Evolutionary conservation across 2,329 filamentous ascomycete genomes (phyloP).

Genomic region (Penicillium janthinellum): DNA sequence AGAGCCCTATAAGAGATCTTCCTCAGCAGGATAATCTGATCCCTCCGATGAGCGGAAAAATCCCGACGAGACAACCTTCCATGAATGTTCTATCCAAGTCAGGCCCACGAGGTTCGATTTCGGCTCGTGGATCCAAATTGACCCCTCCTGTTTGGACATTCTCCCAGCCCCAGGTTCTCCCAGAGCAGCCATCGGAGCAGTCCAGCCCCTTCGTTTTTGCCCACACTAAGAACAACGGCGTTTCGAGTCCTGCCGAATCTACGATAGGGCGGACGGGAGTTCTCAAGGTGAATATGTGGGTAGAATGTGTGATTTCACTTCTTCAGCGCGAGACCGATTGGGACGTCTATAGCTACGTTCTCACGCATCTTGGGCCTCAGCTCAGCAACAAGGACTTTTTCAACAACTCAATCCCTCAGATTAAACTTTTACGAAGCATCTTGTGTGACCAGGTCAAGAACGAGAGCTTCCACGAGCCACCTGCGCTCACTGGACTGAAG

Average conservation of each 20-base stretch:
- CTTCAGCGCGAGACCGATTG: constrained; percentile 76
- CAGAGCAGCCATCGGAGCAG: constrained; percentile 53
- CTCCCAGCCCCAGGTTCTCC: constrained; percentile 55
- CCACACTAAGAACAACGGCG: constrained; percentile 41
- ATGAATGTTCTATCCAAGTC: constrained; percentile 34
- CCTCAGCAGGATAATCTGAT: constrained; percentile 42
- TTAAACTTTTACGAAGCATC: constrained; percentile 73
- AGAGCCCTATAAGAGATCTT: constrained; percentile 43
- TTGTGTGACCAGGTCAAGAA: constrained; percentile 81
- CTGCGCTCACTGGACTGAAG: constrained; percentile 73
- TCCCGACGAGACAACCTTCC: constrained; percentile 35
- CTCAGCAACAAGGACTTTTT: constrained; percentile 89
- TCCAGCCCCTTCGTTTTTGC: constrained; percentile 56
- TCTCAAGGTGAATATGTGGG: constrained; percentile 67
- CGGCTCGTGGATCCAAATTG: constrained; percentile 39
- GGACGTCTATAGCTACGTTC: constrained; percentile 88
- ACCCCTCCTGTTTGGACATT: constrained; percentile 59
- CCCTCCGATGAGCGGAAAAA: constrained; percentile 31
- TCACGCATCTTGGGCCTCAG: constrained; percentile 84
- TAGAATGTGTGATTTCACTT: constrained; percentile 75
- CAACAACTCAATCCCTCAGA: constrained; percentile 68
- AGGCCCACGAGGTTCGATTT: constrained; percentile 34
- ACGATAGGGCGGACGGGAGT: constrained; percentile 42
- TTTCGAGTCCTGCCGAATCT: constrained; percentile 32
- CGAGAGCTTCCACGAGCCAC: constrained; percentile 79